Percentiles rank a stretch among this genome's conserved stretches.
Evolutionary conservation across 257 asterid genomes (phyloP).

Genomic region (Prunella vulgaris): DNA sequence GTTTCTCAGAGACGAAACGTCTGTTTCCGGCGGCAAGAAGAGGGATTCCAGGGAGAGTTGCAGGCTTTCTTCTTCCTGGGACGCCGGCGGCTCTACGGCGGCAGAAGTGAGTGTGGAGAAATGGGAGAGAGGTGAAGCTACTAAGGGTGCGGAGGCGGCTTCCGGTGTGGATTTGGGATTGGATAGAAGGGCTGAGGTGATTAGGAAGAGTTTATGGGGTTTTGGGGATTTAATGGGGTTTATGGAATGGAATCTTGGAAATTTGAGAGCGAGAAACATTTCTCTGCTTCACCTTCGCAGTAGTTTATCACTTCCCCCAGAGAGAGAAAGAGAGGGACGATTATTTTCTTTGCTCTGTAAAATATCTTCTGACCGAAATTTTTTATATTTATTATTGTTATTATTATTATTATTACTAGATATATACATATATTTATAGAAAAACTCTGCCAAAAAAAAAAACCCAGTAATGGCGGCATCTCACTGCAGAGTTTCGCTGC

Average conservation of each 20-base stretch:
- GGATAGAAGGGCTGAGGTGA: conserved; percentile 38
- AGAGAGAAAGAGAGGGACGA: not conserved
- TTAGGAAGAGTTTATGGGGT: conserved; percentile 20
- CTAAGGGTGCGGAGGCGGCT: conserved; percentile 13
- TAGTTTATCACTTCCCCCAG: no score
- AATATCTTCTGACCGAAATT: not conserved
- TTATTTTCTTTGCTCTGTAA: not conserved
- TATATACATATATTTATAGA: not conserved
- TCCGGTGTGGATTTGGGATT: conserved; percentile 23
- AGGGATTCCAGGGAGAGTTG: conserved; percentile 61
- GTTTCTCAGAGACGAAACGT: conserved; percentile 33
- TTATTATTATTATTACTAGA: no score
- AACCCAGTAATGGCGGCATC: conserved; percentile 28
- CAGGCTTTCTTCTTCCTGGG: conserved; percentile 22
- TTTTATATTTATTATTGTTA: no score
- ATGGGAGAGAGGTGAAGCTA: conserved; percentile 33
- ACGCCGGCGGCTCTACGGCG: conserved; percentile 17
- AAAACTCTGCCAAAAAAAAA: not conserved
- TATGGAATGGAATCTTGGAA: conserved; percentile 34
- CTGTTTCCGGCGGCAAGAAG: conserved; percentile 83
- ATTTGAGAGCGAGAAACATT: conserved; percentile 35
- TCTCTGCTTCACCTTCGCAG: not conserved
- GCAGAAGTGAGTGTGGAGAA: conserved; percentile 36
- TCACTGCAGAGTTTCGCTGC: conserved; percentile 12
- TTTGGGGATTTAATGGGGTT: conserved; percentile 17